These are phyloP conservation scores for Solanum arcanum DNA, from an alignment of 257 asterid genomes.

Conservation along the genomic window DNA sequence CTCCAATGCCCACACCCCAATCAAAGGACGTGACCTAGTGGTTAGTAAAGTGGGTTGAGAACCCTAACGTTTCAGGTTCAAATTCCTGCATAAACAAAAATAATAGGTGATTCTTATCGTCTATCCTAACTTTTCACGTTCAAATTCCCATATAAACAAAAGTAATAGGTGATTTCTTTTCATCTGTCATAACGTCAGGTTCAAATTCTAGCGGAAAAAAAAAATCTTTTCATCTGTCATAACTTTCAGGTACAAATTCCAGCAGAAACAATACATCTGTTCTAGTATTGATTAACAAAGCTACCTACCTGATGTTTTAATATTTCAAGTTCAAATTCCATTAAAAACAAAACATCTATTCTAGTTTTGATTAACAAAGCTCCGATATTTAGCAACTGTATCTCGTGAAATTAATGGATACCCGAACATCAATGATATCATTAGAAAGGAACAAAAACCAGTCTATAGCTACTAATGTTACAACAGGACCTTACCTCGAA, in stretches of 20 bases:
- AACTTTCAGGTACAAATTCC: not conserved
- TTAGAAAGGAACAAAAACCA: not conserved
- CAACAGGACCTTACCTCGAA: not conserved
- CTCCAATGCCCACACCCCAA: not conserved
- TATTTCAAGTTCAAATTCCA: too few relatives aligned
- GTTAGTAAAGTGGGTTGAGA: not conserved
- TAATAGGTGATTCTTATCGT: not conserved
- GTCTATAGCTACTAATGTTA: not conserved
- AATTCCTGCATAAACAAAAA: not conserved
- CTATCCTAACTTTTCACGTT: not conserved
- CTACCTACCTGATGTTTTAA: not conserved
- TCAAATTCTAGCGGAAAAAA: too few relatives aligned
- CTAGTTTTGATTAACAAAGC: too few relatives aligned
- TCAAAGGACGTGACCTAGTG: not conserved
- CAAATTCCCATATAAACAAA: not conserved
- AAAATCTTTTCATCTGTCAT: not conserved
- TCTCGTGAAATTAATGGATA: not conserved
- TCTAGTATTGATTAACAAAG: not conserved
- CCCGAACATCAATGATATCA: not conserved
- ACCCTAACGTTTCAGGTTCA: not conserved
- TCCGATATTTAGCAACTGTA: too few relatives aligned
- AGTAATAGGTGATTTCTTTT: too few relatives aligned
- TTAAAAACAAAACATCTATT: too few relatives aligned
- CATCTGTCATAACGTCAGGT: too few relatives aligned
- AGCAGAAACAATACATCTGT: not conserved